Evolutionary conservation across 139 green algal genomes (phyloP).

Genomic region (Picochlorum costavermella): DNA sequence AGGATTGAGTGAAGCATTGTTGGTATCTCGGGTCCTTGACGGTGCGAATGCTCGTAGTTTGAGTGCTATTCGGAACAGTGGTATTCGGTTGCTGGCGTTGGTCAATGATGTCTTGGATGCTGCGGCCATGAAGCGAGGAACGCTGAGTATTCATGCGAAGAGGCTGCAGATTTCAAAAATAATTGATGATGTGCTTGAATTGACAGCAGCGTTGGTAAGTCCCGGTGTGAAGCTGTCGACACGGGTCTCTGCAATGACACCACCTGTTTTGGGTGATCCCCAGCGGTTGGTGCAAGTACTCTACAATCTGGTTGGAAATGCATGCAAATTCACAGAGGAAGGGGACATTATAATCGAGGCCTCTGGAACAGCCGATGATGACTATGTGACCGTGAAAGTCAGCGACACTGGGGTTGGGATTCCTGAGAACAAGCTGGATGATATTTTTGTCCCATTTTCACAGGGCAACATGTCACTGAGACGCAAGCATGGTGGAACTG

Average conservation of each 20-base stretch:
- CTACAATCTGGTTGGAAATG: slow-evolving; percentile 52
- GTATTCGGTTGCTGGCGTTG: slow-evolving; percentile 44
- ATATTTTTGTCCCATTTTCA: slow-evolving; percentile 52
- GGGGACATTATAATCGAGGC: slow-evolving; percentile 27
- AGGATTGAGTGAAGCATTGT: slow-evolving; percentile 30
- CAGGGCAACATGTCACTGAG: slow-evolving; percentile 63
- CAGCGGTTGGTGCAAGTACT: slow-evolving; percentile 43
- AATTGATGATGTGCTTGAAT: slow-evolving; percentile 49
- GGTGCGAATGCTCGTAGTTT: slow-evolving; percentile 5
- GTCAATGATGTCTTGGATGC: slow-evolving; percentile 64
- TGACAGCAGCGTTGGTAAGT: slow-evolving; percentile 38
- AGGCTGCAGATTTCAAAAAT: slow-evolving; percentile 13
- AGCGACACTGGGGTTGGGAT: slow-evolving; percentile 56
- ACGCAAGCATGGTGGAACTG: slow-evolving; percentile 66
- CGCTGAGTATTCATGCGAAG: background rate
- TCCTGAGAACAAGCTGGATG: slow-evolving; percentile 34
- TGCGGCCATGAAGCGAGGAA: slow-evolving; percentile 34
- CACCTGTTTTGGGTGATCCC: slow-evolving; percentile 36
- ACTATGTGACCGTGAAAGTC: slow-evolving; percentile 31
- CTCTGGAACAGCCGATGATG: background rate
- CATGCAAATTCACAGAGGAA: slow-evolving; percentile 51
- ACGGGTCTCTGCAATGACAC: slow-evolving; percentile 21
- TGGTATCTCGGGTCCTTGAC: slow-evolving; percentile 8
- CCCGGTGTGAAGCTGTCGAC: slow-evolving; percentile 37
- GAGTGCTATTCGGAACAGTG: slow-evolving; percentile 22